phyloP scores from a whole-genome alignment of 352 stramenopile genomes.

The Phytophthora pseudosyringae region DNA sequence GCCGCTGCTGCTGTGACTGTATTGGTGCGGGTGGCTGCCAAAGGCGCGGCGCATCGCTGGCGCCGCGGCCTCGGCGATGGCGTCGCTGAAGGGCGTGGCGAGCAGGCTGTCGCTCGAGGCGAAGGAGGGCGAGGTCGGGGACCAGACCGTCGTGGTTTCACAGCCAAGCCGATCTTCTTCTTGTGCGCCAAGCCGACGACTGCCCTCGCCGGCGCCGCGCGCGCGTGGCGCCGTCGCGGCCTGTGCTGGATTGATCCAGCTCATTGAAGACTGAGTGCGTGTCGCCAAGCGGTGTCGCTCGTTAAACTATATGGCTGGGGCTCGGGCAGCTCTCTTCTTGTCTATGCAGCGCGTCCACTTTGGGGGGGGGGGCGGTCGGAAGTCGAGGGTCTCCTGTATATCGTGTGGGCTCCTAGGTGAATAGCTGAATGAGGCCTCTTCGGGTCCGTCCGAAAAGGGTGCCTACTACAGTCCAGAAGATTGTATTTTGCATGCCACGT shows the following conservation, averaged over 20 bases:
- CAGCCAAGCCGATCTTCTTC: slow-evolving; percentile 24
- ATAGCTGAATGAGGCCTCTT: slow-evolving; percentile 25
- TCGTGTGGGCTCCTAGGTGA: no score
- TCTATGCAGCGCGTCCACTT: slow-evolving; percentile 24
- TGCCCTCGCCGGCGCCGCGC: neutral
- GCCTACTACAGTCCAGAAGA: slow-evolving; percentile 7
- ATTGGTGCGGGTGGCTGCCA: slow-evolving; percentile 2
- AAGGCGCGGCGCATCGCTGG: slow-evolving; percentile 13
- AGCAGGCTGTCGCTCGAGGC: slow-evolving; percentile 11
- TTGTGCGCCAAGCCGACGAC: slow-evolving; percentile 6
- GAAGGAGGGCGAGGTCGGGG: slow-evolving; percentile 26
- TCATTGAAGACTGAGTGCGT: slow-evolving; percentile 31
- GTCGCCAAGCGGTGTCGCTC: slow-evolving; percentile 4
- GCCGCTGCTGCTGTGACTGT: neutral
- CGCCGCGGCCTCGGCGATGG: slow-evolving; percentile 6
- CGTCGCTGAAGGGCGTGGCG: slow-evolving; percentile 21
- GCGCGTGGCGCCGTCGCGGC: slow-evolving; percentile 27
- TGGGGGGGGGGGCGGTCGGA: neutral
- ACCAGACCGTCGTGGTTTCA: slow-evolving; percentile 18
- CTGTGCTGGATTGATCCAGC: slow-evolving; percentile 15
- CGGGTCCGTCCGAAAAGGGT: neutral
- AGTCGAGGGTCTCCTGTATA: neutral
- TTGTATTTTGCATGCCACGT: slow-evolving; percentile 22
- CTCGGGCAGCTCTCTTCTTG: slow-evolving; percentile 17
- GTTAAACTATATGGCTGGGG: slow-evolving; percentile 28